These are phyloP conservation scores for Citrus trifoliata DNA, from an alignment of 345 rosid genomes.

Conservation along the genomic window DNA sequence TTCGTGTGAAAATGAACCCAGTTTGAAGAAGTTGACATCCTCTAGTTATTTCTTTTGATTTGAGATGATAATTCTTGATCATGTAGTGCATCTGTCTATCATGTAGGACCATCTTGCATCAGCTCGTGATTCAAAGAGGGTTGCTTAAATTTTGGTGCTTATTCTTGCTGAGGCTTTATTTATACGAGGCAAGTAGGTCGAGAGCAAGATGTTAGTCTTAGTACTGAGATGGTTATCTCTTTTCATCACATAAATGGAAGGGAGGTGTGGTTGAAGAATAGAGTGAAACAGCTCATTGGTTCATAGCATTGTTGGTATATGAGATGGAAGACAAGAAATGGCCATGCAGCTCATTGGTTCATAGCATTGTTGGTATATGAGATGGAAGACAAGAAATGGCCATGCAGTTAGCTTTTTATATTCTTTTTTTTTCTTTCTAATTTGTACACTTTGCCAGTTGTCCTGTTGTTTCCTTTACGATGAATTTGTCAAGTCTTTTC, in stretches of 20 bases:
- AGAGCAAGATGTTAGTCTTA: not conserved
- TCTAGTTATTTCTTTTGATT: not conserved
- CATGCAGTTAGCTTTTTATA: slow-evolving; percentile 14
- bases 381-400: slow-evolving; percentile 10
- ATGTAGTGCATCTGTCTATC: slow-evolving; percentile 13
- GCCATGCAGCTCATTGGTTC: slow-evolving; percentile 16
- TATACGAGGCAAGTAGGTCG: slow-evolving; percentile 4
- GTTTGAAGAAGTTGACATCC: not conserved
- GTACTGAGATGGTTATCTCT: slow-evolving; percentile 10
- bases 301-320: slow-evolving; percentile 16
- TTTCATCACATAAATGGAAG: slow-evolving; percentile 19
- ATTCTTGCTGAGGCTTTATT: not conserved
- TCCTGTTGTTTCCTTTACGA: not conserved
- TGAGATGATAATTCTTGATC: not conserved
- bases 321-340: slow-evolving; percentile 11
- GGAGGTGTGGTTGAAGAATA: slow-evolving; percentile 12
- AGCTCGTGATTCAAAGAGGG: slow-evolving; percentile 74
- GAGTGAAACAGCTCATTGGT: not conserved
- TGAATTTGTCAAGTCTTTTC: slow-evolving; percentile 18
- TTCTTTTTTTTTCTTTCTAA: not conserved
- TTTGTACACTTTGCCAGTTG: not conserved
- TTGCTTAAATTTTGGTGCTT: slow-evolving; percentile 22
- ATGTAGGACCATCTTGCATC: slow-evolving; percentile 83
- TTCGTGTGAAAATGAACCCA: not conserved
- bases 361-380: slow-evolving; percentile 13